Percentiles rank a stretch among this genome's conserved stretches.
Conservation (phyloP, 129 eudicot genomes). For the Tagetes patula region DNA sequence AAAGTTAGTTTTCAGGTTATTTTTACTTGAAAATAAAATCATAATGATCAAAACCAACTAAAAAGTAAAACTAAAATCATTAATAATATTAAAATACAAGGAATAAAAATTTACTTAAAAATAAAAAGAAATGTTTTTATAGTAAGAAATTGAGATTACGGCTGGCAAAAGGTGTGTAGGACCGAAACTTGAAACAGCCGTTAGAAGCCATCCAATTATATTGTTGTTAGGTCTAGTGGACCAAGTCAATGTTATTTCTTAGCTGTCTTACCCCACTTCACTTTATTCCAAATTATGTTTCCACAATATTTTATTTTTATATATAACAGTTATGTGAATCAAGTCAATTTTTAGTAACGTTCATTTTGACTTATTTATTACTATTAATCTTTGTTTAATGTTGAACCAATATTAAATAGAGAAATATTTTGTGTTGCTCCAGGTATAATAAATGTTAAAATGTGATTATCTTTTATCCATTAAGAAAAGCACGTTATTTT, state of each 20-base stretch:
- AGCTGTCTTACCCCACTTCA: slow-evolving; percentile 26
- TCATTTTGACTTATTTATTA: neutral
- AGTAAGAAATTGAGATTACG: neutral
- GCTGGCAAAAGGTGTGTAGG: slow-evolving; percentile 31
- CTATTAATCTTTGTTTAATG: neutral
- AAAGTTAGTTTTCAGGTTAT: too few relatives aligned
- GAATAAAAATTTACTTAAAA: too few relatives aligned
- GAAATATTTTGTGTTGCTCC: too few relatives aligned
- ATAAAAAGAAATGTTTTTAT: neutral
- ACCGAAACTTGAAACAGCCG: slow-evolving; percentile 26
- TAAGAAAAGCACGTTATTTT: too few relatives aligned
- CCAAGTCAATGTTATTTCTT: slow-evolving; percentile 27
- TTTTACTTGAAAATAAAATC: too few relatives aligned
- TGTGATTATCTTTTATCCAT: too few relatives aligned
- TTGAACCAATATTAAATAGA: too few relatives aligned
- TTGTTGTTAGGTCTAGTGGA: slow-evolving; percentile 30
- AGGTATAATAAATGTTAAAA: too few relatives aligned
- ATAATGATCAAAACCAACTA: too few relatives aligned
- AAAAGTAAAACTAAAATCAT: too few relatives aligned
- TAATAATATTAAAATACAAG: too few relatives aligned
- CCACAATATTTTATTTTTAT: neutral
- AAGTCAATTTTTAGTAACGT: neutral
- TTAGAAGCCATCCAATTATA: slow-evolving; percentile 13
- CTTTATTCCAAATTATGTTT: slow-evolving; percentile 7
- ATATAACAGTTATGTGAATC: neutral